These are phyloP conservation scores for Rhodomyrtus tomentosa DNA, from an alignment of 345 rosid species.

Conservation along the genomic window DNA sequence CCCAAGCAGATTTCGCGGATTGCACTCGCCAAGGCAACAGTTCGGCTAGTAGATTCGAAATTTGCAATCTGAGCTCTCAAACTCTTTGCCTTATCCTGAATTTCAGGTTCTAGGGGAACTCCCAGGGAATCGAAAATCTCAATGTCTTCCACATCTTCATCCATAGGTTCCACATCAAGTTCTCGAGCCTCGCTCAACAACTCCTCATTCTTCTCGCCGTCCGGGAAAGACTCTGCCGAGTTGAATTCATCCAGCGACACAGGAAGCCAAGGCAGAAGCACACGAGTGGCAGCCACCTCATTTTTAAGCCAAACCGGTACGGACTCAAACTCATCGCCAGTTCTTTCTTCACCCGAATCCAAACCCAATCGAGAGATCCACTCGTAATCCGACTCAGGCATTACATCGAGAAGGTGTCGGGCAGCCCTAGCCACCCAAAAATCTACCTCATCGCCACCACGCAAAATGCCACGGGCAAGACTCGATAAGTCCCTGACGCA, in stretches of 20 bases:
- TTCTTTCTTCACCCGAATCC: constrained; percentile 24
- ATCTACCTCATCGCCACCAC: constrained; percentile 15
- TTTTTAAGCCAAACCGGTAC: constrained; percentile 50
- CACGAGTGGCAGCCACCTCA: constrained; percentile 4
- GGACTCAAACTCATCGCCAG: constrained; percentile 26
- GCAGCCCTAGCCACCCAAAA: constrained; percentile 66
- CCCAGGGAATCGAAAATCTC: constrained; percentile 11
- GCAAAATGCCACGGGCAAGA: constrained; percentile 39
- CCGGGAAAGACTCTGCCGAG: constrained; percentile 12
- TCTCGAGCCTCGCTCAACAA: constrained; percentile 19
- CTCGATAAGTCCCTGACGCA: constrained; percentile 28
- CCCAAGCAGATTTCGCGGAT: constrained; percentile 39
- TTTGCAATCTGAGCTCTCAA: constrained; percentile 26
- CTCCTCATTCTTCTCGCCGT: constrained; percentile 6
- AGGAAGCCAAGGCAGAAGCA: constrained; percentile 63
- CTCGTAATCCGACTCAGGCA: constrained; percentile 29
- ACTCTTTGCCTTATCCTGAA: constrained; percentile 18
- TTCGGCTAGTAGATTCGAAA: constrained; percentile 33
- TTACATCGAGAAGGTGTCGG: constrained; percentile 46
- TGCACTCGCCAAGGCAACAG: constrained; percentile 29
- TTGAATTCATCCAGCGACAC: constrained; percentile 17
- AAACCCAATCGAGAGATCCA: constrained; percentile 29
- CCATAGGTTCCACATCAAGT: constrained; percentile 4
- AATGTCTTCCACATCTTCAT: constrained; percentile 12
- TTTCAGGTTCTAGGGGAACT: constrained; percentile 22